Evolutionary conservation across 1,284 basidiomycete species (phyloP), one percentile per base, ranked within the genome.

Genomic region (Cryptococcus jaspeensis): DNA sequence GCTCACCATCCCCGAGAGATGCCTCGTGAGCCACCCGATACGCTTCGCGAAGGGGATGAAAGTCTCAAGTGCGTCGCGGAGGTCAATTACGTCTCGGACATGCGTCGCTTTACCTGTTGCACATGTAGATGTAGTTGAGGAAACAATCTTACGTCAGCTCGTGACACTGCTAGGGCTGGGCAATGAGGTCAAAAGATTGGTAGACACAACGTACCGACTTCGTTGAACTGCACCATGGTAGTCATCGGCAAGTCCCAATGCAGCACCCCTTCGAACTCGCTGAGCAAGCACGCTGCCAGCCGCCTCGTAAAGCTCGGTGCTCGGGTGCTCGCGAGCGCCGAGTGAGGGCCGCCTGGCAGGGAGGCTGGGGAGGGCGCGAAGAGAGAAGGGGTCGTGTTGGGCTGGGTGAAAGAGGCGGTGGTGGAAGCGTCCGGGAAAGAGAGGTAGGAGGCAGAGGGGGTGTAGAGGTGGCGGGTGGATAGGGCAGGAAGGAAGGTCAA

Each of bases 181-280:
- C 4, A 32, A 32, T 32, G 39, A 23, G 38, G 32, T 37, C 28
- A 32, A 4, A 20, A 22, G 8, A 11, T 32, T 16, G 8, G 12
- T 1, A 46, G 22, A 11, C 20, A n/a, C 11, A 8, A 66, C 65
- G 52, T 48, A 69, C 67, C 72, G 43, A 71, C 70, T 57, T 78
- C 76, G 58, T 78, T 78, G 60, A 78, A 75, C 53, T 76, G 67
- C 20, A 78, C 72, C 28, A 73, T 59, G 5, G 76, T 78, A 5
- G 67, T 66, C 18, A 78, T 58, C 8, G 67, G 70, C 35, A 78
- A 53, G 41, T 73, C 67, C 72, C 71, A 76, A 35, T 61, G 61
- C 0, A 78, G 54, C 1, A 71, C 41, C 36, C 62, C 62, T 20
- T 69, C 66, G 43, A 73, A 65, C 50, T 75, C 72, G 39, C 51